Conservation (phyloP, 176 grass and related monocot genomes). For the Chrysopogon serrulatus region DNA sequence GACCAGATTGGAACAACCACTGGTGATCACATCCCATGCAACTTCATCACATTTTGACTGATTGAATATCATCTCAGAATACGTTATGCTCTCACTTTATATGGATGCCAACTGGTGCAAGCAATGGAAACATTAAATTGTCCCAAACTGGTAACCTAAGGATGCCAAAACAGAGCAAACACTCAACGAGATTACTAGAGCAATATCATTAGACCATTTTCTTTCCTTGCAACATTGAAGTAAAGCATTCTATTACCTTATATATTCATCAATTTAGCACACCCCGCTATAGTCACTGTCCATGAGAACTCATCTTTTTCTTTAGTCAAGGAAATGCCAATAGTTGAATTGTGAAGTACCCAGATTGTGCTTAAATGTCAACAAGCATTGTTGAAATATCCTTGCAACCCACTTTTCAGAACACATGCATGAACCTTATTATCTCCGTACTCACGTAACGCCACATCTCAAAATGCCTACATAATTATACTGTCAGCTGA, state of each 20-base stretch:
- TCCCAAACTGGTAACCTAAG: neutral
- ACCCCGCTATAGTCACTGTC: conserved; percentile 34
- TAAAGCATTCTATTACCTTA: conserved; percentile 31
- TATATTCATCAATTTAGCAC: conserved; percentile 35
- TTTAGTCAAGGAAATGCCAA: conserved; percentile 27
- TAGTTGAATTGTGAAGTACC: conserved; percentile 25
- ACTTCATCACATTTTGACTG: conserved; percentile 24
- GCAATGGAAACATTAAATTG: too few relatives aligned
- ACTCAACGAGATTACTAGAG: conserved; percentile 17
- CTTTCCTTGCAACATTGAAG: conserved; percentile 36
- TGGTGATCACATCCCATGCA: conserved; percentile 39
- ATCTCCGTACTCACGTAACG: conserved; percentile 18
- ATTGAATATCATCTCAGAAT: conserved; percentile 19
- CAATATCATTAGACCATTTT: conserved; percentile 26
- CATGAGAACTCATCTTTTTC: conserved; percentile 41
- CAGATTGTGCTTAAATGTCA: conserved; percentile 45
- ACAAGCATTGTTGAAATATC: conserved; percentile 38
- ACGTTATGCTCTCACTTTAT: conserved; percentile 29
- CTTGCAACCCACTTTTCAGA: conserved; percentile 35
- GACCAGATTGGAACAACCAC: conserved; percentile 30
- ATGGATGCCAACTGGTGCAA: conserved; percentile 30
- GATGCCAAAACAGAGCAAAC: conserved; percentile 38
- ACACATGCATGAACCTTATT: conserved; percentile 46
- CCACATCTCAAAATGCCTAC: conserved; percentile 39
- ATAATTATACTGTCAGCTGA: conserved; percentile 33